A percentile compares a stretch with the other conserved stretches of the same genome.
These are phyloP conservation scores for Cercospora sp. DNA, from an alignment of 2,329 filamentous ascomycete species.

Conservation along the genomic window DNA sequence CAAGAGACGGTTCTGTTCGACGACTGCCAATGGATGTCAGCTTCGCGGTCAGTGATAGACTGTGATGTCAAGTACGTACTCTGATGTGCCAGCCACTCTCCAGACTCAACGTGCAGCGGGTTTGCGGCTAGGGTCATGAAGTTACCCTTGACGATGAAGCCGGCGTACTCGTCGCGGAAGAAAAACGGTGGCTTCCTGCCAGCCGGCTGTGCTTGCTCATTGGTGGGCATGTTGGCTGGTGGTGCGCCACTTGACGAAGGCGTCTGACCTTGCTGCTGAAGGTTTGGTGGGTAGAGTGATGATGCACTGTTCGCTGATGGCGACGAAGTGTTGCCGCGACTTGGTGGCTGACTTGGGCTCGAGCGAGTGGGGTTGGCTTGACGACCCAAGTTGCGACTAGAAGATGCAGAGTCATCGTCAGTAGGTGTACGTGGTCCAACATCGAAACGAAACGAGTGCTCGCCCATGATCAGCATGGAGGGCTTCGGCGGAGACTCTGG, in stretches of 20 bases:
- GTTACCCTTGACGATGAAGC: slow-evolving; percentile 93
- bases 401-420: slow-evolving; percentile 10
- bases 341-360: slow-evolving; percentile 34
- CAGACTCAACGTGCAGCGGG: slow-evolving; percentile 88
- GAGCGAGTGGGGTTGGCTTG: slow-evolving; percentile 29
- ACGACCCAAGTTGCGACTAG: slow-evolving; percentile 38
- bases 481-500: slow-evolving; percentile 7
- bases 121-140: slow-evolving; percentile 94
- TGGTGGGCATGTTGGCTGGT: slow-evolving; percentile 63
- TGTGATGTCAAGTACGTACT: slow-evolving; percentile 54
- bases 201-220: slow-evolving; percentile 53
- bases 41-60: not conserved
- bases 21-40: slow-evolving; percentile 58
- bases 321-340: slow-evolving; percentile 36
- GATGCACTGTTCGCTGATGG: slow-evolving; percentile 37
- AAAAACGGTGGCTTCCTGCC: slow-evolving; percentile 57
- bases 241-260: slow-evolving; percentile 48
- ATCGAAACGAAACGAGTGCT: not conserved
- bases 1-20: slow-evolving; percentile 87
- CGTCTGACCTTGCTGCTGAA: slow-evolving; percentile 35
- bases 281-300: slow-evolving; percentile 31
- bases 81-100: slow-evolving; percentile 95
- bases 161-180: slow-evolving; percentile 72
- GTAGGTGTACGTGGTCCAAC: slow-evolving; percentile 2
- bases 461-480: not conserved